Evolutionary conservation across 75 land plant species (phyloP).

Genomic region (Cunninghamia lanceolata): DNA sequence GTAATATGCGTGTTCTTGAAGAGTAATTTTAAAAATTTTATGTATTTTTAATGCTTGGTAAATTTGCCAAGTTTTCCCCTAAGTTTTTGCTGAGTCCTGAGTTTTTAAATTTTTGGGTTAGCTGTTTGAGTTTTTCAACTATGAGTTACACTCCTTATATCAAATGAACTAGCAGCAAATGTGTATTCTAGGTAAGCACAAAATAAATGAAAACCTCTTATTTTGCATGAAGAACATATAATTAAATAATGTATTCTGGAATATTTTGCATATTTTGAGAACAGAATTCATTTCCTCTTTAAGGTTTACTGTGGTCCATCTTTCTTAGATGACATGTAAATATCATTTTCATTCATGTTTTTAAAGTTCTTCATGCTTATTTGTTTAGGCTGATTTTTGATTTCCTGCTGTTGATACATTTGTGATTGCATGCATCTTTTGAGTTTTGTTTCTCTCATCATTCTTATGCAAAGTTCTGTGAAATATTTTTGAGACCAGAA

Average conservation of each 20-base stretch:
- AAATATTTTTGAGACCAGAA: conserved; percentile 42
- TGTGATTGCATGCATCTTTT: background rate
- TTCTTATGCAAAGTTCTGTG: background rate
- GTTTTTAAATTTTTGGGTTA: no score
- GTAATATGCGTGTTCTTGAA: no score
- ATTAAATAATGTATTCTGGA: background rate
- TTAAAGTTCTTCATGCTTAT: background rate
- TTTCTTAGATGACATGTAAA: background rate
- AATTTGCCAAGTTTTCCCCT: no score
- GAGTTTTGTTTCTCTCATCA: background rate
- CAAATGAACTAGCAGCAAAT: background rate
- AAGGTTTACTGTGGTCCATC: background rate
- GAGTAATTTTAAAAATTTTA: no score
- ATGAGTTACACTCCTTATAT: no score
- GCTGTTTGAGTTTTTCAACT: no score
- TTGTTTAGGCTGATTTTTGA: background rate
- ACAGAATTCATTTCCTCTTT: background rate
- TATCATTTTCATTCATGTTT: background rate
- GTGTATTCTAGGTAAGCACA: background rate
- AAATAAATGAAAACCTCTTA: background rate
- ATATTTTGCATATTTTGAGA: background rate
- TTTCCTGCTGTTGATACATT: background rate
- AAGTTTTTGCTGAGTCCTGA: no score
- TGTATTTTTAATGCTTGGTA: no score
- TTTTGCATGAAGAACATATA: background rate